Evolutionary conservation across 2,329 filamentous ascomycete genomes (phyloP).

Genomic region (Colletotrichum paranaense): DNA sequence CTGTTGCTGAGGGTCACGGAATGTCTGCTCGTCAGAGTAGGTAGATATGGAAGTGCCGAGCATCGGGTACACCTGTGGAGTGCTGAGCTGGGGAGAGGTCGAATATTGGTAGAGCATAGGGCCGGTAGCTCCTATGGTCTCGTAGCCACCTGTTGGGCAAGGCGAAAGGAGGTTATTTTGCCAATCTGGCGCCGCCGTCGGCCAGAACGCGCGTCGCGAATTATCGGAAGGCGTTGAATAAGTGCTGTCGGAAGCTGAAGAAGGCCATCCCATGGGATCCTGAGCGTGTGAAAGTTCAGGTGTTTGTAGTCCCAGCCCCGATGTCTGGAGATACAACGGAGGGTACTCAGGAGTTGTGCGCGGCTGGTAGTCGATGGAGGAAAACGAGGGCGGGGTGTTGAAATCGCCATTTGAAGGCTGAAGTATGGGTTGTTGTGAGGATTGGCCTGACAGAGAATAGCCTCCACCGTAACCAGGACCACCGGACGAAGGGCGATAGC

Average conservation of each 20-base stretch:
- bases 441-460: conserved; percentile 24
- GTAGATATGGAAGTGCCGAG: conserved; percentile 49
- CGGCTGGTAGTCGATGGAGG: conserved; percentile 32
- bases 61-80: conserved; percentile 46
- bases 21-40: conserved; percentile 49
- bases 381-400: conserved; percentile 18
- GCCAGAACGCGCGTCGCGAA: conserved; percentile 39
- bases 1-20: conserved; percentile 49
- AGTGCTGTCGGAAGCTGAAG: conserved; percentile 59
- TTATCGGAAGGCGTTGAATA: conserved; percentile 60
- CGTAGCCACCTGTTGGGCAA: conserved; percentile 40
- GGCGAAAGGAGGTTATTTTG: conserved; percentile 41
- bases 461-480: conserved; percentile 27
- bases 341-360: conserved; percentile 33
- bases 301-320: conserved; percentile 30
- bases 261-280: conserved; percentile 54
- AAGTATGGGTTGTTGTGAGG: conserved; percentile 26
- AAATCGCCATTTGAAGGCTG: conserved; percentile 26
- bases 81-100: conserved; percentile 40
- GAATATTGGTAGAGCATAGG: conserved; percentile 45
- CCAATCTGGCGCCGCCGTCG: conserved; percentile 47
- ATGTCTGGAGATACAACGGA: conserved; percentile 30
- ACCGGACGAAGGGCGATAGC: conserved; percentile 31
- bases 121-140: conserved; percentile 40
- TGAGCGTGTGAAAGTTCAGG: conserved; percentile 39